Base-by-base conservation (phyloP, 2,329 filamentous ascomycete genomes). In the Sclerotinia nivalis region DNA sequence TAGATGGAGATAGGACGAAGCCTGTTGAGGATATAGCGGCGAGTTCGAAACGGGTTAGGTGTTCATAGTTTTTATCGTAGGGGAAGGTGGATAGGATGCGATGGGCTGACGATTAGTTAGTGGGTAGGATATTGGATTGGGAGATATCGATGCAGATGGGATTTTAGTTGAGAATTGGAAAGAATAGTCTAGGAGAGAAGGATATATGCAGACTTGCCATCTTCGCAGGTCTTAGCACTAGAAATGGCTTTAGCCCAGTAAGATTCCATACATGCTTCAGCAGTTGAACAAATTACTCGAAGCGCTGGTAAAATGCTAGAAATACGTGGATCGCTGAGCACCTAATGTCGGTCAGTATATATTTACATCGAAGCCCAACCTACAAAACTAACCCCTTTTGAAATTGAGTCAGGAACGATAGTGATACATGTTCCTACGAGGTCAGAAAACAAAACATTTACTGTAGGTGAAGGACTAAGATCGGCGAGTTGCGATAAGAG, bases 31-130 rank as follows among this genome's bases (percentile, higher is more conserved):
- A 71, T 6, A 86, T 77, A 12, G 81, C 79, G 34, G 77, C 77
- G 34, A 83, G 78, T 74, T 86, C 84, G 52, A 86, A 78, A 20
- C 79, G 79, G 0, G 82, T 81, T 40, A 86, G 80, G 31, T 84
- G 81, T 47, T 82, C 71, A 73, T 86, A 86, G 75, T 86, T 86
- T 12, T 77, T 69, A 73, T 82, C 80, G 76, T 86, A 86, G 1
- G 84, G 83, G 71, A 86, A 86, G 2, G 70, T 70, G n/a, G 31
- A n/a, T 12, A 69, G 58, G 7, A 65, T 7, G 10, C 25, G 49
- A 5, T 56, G 58, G 22, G 67, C 67, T 69, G 20, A 84, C 76
- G 5, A 76, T 73, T 7, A 18, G 74, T 61, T 58, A 74, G 70
- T 50, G 34, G 49, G 40, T 7, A 34, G 4, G n/a, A 2, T 4